Evolutionary conservation across 495 filamentous ascomycete genomes (phyloP), one percentile per base, ranked within the genome.

Genomic region (Penicillium parvum): DNA sequence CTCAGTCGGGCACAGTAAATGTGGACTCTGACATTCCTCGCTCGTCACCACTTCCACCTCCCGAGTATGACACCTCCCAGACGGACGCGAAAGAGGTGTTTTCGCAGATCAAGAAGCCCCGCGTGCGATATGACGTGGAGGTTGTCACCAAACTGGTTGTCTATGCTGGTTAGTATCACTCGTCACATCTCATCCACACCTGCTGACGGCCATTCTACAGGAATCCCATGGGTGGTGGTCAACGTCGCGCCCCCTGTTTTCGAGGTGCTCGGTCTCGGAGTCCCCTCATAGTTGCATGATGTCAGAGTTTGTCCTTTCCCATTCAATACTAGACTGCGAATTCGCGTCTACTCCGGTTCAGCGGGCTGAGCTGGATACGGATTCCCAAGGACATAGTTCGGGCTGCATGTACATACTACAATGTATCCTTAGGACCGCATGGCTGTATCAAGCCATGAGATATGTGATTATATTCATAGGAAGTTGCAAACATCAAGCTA

Each of bases 141-240:
- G 91, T 98, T 15, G 80, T 97, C 29, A 97, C 92, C 12, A 97
- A 96, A 67, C 69, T 98, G 38, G 85, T 98, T 55, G 89, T 98
- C 28, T 98, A 98, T 74, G 75, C 83, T 45, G 92, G 91, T 95
- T 70, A 49, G 78, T 69, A 2, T 19, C 26, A 25, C n/a, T 12
- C 22, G 5, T 36, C 8, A 42, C 25, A 37, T 34, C 10, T 12
- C 28, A 12, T 14, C 12, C 7, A 27, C 11, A 37, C 17, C 16
- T 20, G 32, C 43, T 55, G 20, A 49, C 17, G 4, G 27, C 11
- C 8, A 15, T 32, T 7, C 15, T 33, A 12, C 25, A 64, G 63
- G 63, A n/a, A 66, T 66, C 27, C 55, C 58, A 17, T 54, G 56
- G 47, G 35, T 66, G 4, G 63, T 64, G n/a, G 53, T 66, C 22